Percentiles rank a stretch among this genome's conserved stretches.
Evolutionary conservation across 495 filamentous ascomycete genomes (phyloP).

Genomic region (Xylaria grammica): DNA sequence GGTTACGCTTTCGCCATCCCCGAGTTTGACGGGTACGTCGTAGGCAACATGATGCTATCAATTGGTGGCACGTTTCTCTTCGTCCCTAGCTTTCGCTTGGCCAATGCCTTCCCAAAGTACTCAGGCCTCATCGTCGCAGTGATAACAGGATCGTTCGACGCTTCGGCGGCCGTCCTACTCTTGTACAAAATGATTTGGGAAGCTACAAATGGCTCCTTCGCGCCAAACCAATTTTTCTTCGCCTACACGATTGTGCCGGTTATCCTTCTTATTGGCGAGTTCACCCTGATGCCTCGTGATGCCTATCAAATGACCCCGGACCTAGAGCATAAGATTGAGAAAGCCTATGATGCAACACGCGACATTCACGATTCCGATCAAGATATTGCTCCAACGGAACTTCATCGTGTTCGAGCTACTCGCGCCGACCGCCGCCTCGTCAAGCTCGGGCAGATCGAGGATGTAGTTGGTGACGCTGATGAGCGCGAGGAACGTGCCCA

Average conservation of each 20-base stretch:
- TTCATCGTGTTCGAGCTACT: slow-evolving; percentile 42
- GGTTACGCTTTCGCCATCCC: slow-evolving; percentile 60
- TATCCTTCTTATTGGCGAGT: slow-evolving; percentile 58
- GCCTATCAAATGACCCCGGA: slow-evolving; percentile 67
- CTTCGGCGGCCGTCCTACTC: slow-evolving; percentile 70
- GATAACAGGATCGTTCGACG: slow-evolving; percentile 74
- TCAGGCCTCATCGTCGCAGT: slow-evolving; percentile 70
- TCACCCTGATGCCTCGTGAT: slow-evolving; percentile 64
- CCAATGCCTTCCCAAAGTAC: slow-evolving; percentile 70
- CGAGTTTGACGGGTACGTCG: slow-evolving; percentile 65
- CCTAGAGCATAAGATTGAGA: slow-evolving; percentile 52
- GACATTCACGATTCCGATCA: slow-evolving; percentile 48
- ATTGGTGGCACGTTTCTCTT: slow-evolving; percentile 73
- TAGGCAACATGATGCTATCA: slow-evolving; percentile 67
- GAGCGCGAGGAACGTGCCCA: slow-evolving; percentile 53
- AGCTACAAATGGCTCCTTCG: slow-evolving; percentile 52
- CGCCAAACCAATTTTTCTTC: slow-evolving; percentile 68
- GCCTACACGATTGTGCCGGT: slow-evolving; percentile 64
- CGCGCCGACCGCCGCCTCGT: slow-evolving; percentile 36
- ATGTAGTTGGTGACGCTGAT: slow-evolving; percentile 47
- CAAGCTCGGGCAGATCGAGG: slow-evolving; percentile 48
- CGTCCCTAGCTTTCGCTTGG: slow-evolving; percentile 72
- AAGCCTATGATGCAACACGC: slow-evolving; percentile 33
- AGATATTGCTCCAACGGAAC: slow-evolving; percentile 37
- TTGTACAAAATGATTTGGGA: slow-evolving; percentile 67